phyloP scores from a whole-genome alignment of 495 filamentous ascomycete species.

The Aspergillus cavernicola region DNA sequence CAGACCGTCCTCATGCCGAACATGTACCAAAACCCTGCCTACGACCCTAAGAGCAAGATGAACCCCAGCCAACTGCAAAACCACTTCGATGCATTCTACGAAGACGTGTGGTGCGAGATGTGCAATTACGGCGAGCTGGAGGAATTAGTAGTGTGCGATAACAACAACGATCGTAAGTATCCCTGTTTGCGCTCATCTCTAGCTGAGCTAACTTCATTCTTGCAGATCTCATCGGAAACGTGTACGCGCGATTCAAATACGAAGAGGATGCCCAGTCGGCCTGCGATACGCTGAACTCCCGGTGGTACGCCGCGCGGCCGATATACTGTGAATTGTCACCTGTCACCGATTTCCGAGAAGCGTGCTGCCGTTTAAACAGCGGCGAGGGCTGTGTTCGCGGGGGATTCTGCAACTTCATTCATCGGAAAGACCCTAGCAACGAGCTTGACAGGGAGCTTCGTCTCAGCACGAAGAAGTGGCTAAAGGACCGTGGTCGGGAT shows the following conservation, averaged over 20 bases:
- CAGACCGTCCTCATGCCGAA: constrained; percentile 98
- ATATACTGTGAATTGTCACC: constrained; percentile 97
- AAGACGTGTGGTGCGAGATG: constrained; percentile 99
- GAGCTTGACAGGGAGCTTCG: constrained; percentile 88
- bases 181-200: neutral
- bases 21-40: constrained; percentile 98
- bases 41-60: constrained; percentile 96
- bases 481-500: constrained; percentile 80
- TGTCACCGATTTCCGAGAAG: constrained; percentile 97
- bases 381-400: constrained; percentile 95
- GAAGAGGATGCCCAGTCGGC: constrained; percentile 92
- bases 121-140: constrained; percentile 89
- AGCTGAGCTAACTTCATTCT: constrained; percentile 18
- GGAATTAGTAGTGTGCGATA: constrained; percentile 87
- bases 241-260: constrained; percentile 99
- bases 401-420: constrained; percentile 99
- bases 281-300: constrained; percentile 87
- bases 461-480: constrained; percentile 91
- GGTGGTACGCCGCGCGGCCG: constrained; percentile 96
- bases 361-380: constrained; percentile 89
- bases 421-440: constrained; percentile 85
- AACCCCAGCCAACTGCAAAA: constrained; percentile 91
- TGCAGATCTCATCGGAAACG: constrained; percentile 92
- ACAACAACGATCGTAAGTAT: constrained; percentile 86
- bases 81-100: constrained; percentile 99